These are phyloP conservation scores for Suillus ampliporus DNA, from an alignment of 768 basidiomycete species.

Conservation along the genomic window DNA sequence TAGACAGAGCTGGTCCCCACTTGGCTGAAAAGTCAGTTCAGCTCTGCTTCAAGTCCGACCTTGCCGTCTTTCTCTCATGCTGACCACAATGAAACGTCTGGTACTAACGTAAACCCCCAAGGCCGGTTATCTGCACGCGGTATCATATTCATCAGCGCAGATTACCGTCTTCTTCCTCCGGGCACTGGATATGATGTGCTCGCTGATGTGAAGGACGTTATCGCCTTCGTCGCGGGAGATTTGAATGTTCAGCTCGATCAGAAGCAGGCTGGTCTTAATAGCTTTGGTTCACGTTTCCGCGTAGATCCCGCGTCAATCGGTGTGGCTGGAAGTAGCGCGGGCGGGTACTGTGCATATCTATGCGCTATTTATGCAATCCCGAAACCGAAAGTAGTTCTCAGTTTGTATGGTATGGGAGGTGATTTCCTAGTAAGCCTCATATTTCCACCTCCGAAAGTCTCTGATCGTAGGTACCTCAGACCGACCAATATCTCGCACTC, in stretches of 20 bases:
- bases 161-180: conserved; percentile 61
- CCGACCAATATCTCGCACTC: conserved; percentile 51
- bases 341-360: conserved; percentile 68
- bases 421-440: conserved; percentile 48
- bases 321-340: conserved; percentile 63
- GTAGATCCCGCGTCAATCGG: conserved; percentile 53
- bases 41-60: neutral
- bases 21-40: conserved; percentile 63
- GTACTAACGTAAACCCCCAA: conserved; percentile 25
- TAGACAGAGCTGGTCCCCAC: conserved; percentile 61
- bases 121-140: conserved; percentile 54
- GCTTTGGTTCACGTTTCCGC: conserved; percentile 27
- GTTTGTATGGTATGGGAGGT: conserved; percentile 70
- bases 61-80: neutral
- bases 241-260: conserved; percentile 21
- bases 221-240: conserved; percentile 47
- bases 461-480: conserved; percentile 40
- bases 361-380: conserved; percentile 59
- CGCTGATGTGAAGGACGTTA: conserved; percentile 61
- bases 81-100: neutral
- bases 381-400: conserved; percentile 58
- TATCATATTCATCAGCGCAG: conserved; percentile 63
- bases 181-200: conserved; percentile 61
- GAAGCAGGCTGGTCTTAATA: conserved; percentile 1
- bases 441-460: neutral